A percentile compares a stretch with the other conserved stretches of the same genome.
These are phyloP conservation scores for Mortierella antarctica DNA, from an alignment of 192 early-diverging fungal genomes.

Conservation along the genomic window DNA sequence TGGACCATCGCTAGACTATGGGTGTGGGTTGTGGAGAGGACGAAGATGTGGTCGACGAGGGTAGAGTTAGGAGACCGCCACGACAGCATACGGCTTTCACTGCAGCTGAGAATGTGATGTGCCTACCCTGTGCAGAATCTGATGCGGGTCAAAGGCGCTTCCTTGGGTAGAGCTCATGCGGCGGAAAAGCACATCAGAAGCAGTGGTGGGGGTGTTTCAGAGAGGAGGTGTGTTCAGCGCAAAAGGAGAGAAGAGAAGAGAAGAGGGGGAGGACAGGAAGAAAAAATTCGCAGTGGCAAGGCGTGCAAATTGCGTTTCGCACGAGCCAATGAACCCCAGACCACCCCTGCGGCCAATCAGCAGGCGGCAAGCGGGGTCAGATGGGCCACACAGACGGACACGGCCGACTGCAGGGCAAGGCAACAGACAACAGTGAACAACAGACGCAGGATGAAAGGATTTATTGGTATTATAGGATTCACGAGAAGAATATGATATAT, in stretches of 20 bases:
- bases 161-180: neutral
- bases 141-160: neutral
- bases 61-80: neutral
- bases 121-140: neutral
- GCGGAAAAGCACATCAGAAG: neutral
- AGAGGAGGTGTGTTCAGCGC: neutral
- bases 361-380: neutral
- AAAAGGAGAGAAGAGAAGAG: neutral
- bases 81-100: too few relatives aligned
- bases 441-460: too few relatives aligned
- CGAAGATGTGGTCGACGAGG: neutral
- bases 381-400: neutral
- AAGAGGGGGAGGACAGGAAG: neutral
- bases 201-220: neutral
- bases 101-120: too few relatives aligned
- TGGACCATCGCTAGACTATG: constrained; percentile 7
- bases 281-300: neutral
- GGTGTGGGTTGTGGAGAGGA: neutral
- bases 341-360: too few relatives aligned
- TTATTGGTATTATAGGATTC: too few relatives aligned
- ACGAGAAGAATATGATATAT: too few relatives aligned
- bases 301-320: too few relatives aligned
- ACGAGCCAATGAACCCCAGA: too few relatives aligned
- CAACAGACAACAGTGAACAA: too few relatives aligned
- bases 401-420: neutral